These are phyloP conservation scores for Solanum chacoense DNA, from an alignment of 305 asterid species.

Conservation along the genomic window DNA sequence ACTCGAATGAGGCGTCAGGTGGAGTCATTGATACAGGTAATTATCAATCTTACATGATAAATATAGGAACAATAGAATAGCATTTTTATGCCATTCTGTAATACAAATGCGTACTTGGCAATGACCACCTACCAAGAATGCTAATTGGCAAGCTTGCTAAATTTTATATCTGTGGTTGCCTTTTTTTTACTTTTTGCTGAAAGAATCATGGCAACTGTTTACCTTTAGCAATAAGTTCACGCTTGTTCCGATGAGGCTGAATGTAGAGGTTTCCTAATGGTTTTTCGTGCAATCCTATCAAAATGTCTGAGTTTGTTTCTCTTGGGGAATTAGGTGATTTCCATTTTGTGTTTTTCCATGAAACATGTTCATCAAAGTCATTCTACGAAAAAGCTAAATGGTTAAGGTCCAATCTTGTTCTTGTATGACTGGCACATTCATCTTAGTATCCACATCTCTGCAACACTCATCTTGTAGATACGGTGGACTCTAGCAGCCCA, in stretches of 20 bases:
- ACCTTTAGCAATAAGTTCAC: background rate
- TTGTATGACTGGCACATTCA: background rate
- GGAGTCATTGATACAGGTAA: slow-evolving; percentile 82
- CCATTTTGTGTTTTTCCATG: background rate
- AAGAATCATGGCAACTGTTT: background rate
- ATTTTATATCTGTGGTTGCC: background rate
- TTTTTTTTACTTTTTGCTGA: background rate
- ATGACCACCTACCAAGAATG: background rate
- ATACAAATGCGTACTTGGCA: background rate
- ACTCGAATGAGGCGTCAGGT: slow-evolving; percentile 98
- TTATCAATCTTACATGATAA: background rate
- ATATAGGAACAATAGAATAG: background rate
- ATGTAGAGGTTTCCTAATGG: background rate
- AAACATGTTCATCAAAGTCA: background rate
- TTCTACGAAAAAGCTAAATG: background rate
- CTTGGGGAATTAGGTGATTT: background rate
- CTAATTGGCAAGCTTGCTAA: background rate
- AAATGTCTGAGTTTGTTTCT: background rate
- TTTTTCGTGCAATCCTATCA: background rate
- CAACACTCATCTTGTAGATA: background rate
- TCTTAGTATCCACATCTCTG: background rate
- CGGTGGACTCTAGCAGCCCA: background rate
- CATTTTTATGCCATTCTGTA: background rate
- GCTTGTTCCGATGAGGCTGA: background rate
- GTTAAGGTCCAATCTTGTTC: background rate